A percentile compares a stretch with the other conserved stretches of the same genome.
These are phyloP conservation scores for Curvularia hawaiiensis DNA, from an alignment of 2,329 filamentous ascomycete species.

Conservation along the genomic window DNA sequence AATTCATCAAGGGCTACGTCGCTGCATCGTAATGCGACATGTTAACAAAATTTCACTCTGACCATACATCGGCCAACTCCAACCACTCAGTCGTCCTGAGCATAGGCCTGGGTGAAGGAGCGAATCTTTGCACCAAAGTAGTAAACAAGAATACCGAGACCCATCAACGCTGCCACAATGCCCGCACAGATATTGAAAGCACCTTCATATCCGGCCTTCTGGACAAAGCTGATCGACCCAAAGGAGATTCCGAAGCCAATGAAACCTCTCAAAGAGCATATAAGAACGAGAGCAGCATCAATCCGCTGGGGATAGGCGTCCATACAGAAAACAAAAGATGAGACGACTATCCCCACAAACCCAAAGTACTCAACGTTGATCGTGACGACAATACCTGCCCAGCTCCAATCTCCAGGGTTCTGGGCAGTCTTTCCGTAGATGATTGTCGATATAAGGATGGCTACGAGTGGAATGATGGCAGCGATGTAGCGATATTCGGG, in stretches of 20 bases:
- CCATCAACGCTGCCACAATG: constrained; percentile 15
- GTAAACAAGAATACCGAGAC: constrained; percentile 11
- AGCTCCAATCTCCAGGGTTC: constrained; percentile 12
- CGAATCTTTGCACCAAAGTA: constrained; percentile 15
- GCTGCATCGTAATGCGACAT: background rate
- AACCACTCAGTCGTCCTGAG: constrained; percentile 8
- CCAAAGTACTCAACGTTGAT: constrained; percentile 19
- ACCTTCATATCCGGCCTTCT: constrained; percentile 13
- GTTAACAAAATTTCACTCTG: background rate
- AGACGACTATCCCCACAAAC: constrained; percentile 15
- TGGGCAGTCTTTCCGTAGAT: constrained; percentile 16
- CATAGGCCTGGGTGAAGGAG: constrained; percentile 7
- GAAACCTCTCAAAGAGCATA: constrained; percentile 18
- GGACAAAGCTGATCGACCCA: constrained; percentile 12
- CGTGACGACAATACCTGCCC: constrained; percentile 18
- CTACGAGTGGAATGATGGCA: constrained; percentile 10
- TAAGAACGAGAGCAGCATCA: constrained; percentile 17
- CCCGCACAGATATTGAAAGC: constrained; percentile 19
- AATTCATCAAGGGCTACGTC: background rate
- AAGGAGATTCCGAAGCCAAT: constrained; percentile 20
- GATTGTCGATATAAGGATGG: constrained; percentile 15
- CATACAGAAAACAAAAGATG: constrained; percentile 17
- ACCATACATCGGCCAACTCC: background rate
- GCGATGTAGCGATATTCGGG: constrained; percentile 15
- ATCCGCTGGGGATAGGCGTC: constrained; percentile 20